A percentile compares a stretch with the other conserved stretches of the same genome.
Conservation (phyloP, 2,329 filamentous ascomycete species). For the Ascochyta koolunga region DNA sequence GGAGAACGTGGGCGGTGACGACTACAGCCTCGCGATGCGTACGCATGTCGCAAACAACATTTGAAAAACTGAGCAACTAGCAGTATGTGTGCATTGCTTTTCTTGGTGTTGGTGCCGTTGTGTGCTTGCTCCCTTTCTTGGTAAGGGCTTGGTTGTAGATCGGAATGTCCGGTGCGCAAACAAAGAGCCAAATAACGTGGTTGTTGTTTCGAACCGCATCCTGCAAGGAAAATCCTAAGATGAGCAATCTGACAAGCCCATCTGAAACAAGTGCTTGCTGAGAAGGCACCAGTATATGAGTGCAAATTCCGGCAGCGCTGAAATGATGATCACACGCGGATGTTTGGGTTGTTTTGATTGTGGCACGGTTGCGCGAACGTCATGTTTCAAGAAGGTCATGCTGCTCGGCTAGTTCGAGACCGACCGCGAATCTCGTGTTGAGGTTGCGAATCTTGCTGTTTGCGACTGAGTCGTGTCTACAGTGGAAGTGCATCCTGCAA, state of each 20-base stretch:
- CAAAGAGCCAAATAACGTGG: conserved; percentile 4
- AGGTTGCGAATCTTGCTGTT: conserved; percentile 5
- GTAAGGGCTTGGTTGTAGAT: conserved; percentile 1
- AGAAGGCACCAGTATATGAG: background rate
- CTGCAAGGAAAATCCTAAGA: conserved; percentile 12
- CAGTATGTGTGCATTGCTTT: background rate
- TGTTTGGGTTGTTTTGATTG: conserved; percentile 6
- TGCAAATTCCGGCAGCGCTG: background rate
- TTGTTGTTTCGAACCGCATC: conserved; percentile 3
- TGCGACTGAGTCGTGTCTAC: background rate
- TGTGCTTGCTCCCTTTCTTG: background rate
- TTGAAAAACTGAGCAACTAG: background rate
- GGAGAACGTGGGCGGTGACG: background rate
- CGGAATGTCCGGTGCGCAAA: conserved; percentile 6
- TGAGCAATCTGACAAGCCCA: conserved; percentile 5
- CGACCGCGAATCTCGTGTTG: background rate
- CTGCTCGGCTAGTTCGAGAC: background rate
- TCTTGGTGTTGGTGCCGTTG: conserved; percentile 3
- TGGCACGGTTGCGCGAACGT: background rate
- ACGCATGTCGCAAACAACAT: background rate
- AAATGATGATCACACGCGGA: background rate
- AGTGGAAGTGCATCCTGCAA: background rate
- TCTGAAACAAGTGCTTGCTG: conserved; percentile 9
- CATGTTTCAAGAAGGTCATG: background rate
- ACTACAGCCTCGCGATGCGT: background rate